Conservation (phyloP, 805 yeast species). For the Ogataea pini region DNA sequence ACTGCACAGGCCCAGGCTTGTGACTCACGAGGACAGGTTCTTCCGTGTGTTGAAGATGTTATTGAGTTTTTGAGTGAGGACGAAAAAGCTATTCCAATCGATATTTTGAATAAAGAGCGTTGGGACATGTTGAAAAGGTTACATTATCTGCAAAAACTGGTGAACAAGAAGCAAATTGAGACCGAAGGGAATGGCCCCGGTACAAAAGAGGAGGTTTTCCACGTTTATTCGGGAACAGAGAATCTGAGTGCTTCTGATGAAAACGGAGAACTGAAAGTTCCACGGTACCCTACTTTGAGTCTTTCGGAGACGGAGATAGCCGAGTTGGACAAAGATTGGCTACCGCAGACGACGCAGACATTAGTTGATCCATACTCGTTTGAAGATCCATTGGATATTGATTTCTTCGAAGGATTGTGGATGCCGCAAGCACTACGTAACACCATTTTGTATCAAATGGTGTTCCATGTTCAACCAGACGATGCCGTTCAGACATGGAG, state of each 20-base stretch:
- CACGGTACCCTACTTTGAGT: constrained; percentile 34
- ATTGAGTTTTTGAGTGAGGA: constrained; percentile 54
- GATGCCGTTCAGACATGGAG: constrained; percentile 87
- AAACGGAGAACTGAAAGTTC: constrained; percentile 33
- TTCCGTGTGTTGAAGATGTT: constrained; percentile 60
- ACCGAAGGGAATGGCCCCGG: not conserved
- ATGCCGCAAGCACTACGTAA: constrained; percentile 78
- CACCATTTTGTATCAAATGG: constrained; percentile 75
- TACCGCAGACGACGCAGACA: constrained; percentile 38
- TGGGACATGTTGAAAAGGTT: constrained; percentile 73
- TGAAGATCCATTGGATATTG: constrained; percentile 81
- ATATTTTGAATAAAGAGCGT: constrained; percentile 52
- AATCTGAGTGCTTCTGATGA: constrained; percentile 21
- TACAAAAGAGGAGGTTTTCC: constrained; percentile 5
- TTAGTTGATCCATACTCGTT: constrained; percentile 87
- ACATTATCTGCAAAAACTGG: constrained; percentile 66
- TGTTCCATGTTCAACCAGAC: constrained; percentile 95
- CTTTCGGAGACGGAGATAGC: constrained; percentile 45
- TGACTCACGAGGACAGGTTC: constrained; percentile 5
- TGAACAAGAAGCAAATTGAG: constrained; percentile 41
- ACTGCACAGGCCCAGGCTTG: constrained; percentile 42
- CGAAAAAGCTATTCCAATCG: constrained; percentile 30
- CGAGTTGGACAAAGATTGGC: constrained; percentile 36
- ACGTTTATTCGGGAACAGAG: constrained; percentile 15
- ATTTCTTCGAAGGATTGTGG: constrained; percentile 87